Base-by-base conservation (phyloP, 768 basidiomycete species). In the Paxillus rubicundulus region DNA sequence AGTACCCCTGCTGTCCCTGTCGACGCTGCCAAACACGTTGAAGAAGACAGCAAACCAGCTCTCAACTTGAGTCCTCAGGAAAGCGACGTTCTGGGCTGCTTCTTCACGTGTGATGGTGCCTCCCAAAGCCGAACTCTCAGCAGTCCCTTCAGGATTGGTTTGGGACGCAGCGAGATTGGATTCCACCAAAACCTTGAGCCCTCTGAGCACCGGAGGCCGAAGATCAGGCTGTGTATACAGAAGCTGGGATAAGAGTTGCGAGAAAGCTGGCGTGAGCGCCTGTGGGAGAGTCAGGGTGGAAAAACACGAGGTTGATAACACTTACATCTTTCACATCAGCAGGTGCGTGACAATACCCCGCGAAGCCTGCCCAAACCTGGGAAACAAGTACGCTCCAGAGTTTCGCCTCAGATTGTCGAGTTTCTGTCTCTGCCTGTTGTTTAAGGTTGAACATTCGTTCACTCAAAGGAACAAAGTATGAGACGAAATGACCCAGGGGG, bases 21-120 rank as follows among this genome's bases (percentile, higher is more conserved):
- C 82, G 30, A 89, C 83, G 54, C 81, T 91, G 52, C 88, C 82
- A 70, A 96, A 98, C n/a, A 99, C 87, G 66, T 99, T 99, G 77
- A 98, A 94, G 41, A 97, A 76, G 5, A 98, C 93, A 1, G 92
- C 86, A 32, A 98, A 81, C 88, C 97, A 95, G 63, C 92, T 97
- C 66, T 93, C 89, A 0, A 81, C 86, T 64, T 98, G 88, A 0
- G 77, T 77, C 38, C 80, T 82, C 49, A 98, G 75, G 69, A 89
- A 88, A 1, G 67, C 74, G 24, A 98, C 57, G 59, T 94, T 94
- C 41, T 73, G 74, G 30, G 71, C 61, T 2, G 89, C 92, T 61
- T 84, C 80, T 37, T 77, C 76, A 14, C 74, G 72, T 9, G 86
- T 77, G 39, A 90, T 72, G 42, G 47, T 18, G 17, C 67, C 64